Evolutionary conservation across 352 stramenopile species (phyloP).

Genomic region (Phytopythium oedochilum): DNA sequence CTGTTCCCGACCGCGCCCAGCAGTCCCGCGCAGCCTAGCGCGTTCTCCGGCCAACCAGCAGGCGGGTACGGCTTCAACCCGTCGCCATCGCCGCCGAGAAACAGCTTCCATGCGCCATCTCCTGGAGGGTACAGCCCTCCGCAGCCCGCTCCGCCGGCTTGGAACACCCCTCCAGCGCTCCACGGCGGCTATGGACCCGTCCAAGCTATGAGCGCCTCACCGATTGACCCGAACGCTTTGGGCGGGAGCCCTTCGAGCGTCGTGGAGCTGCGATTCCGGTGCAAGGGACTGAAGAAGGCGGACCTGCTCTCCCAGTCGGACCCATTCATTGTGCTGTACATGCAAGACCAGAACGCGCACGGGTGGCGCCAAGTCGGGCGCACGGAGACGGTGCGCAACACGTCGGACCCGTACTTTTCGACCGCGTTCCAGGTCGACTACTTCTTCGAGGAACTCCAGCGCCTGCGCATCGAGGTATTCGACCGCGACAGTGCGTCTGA

Average conservation of each 20-base stretch:
- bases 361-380: slow-evolving; percentile 67
- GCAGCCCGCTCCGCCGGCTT: slow-evolving; percentile 9
- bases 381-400: slow-evolving; percentile 76
- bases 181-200: slow-evolving; percentile 44
- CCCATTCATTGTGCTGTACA: slow-evolving; percentile 70
- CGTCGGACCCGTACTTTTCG: slow-evolving; percentile 60
- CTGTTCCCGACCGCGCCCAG: slow-evolving; percentile 21
- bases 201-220: slow-evolving; percentile 13
- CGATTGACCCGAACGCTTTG: slow-evolving; percentile 14
- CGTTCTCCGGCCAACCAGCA: background rate
- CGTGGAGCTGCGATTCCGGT: slow-evolving; percentile 64
- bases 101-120: slow-evolving; percentile 6
- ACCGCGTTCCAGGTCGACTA: slow-evolving; percentile 68
- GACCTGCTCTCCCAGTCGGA: slow-evolving; percentile 71
- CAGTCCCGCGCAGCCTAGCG: background rate
- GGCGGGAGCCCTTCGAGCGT: slow-evolving; percentile 41
- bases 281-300: slow-evolving; percentile 65
- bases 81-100: background rate
- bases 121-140: background rate
- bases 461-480: slow-evolving; percentile 73
- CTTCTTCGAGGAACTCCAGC: slow-evolving; percentile 82
- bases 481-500: slow-evolving; percentile 69
- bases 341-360: slow-evolving; percentile 37
- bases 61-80: background rate
- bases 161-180: slow-evolving; percentile 14